Conservation (phyloP, 306 rosid species). For the Vigna nakashimae region DNA sequence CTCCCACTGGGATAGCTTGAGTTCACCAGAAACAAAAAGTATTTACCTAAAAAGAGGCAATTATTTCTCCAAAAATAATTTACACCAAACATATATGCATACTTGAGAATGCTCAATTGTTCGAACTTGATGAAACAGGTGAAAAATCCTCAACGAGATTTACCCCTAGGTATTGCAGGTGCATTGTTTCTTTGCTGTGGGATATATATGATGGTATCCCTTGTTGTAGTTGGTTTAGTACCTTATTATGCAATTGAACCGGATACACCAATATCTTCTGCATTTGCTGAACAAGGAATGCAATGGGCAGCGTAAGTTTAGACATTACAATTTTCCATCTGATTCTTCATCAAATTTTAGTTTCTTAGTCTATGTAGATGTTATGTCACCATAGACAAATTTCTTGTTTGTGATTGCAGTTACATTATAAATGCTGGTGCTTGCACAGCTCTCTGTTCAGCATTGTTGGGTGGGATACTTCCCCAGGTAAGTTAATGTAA, state of each 20-base stretch:
- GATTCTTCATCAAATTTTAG: constrained; percentile 5
- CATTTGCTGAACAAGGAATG: constrained; percentile 83
- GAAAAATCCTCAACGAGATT: constrained; percentile 90
- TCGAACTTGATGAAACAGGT: constrained; percentile 61
- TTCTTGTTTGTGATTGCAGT: constrained; percentile 59
- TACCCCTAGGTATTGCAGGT: constrained; percentile 84
- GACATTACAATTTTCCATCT: constrained; percentile 21
- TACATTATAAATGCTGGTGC: constrained; percentile 87
- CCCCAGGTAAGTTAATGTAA: constrained; percentile 75
- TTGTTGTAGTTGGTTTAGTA: constrained; percentile 88
- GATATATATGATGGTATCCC: constrained; percentile 82
- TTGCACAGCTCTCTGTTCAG: constrained; percentile 81
- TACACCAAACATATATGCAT: background rate
- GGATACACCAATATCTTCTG: constrained; percentile 92
- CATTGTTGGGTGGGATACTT: constrained; percentile 88
- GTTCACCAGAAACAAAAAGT: too few species aligned
- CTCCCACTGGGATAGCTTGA: too few species aligned
- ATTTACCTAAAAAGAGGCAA: too few species aligned
- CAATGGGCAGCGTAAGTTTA: constrained; percentile 91
- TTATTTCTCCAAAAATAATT: background rate
- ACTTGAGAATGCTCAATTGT: constrained; percentile 32
- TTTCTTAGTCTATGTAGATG: constrained; percentile 15
- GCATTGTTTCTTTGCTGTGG: constrained; percentile 85
- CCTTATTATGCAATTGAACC: constrained; percentile 91
- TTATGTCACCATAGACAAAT: constrained; percentile 23